Percentiles rank a stretch among this genome's conserved stretches.
Evolutionary conservation across 345 rosid genomes (phyloP).

Genomic region (Eucalyptus globulus): DNA sequence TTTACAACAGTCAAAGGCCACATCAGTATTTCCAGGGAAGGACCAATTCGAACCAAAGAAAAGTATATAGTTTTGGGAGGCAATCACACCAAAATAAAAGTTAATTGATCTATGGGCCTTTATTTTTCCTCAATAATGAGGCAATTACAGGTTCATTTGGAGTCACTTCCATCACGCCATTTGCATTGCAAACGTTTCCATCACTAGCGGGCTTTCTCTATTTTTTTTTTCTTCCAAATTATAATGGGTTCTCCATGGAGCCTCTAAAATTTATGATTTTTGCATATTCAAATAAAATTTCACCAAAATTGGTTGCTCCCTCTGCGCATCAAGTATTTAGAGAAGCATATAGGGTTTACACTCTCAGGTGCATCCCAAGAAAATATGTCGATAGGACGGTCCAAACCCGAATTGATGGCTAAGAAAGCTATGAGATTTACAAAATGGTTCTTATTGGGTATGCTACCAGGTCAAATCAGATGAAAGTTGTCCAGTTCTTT

Average conservation of each 20-base stretch:
- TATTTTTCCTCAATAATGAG: too few species aligned
- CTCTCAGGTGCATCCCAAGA: background rate
- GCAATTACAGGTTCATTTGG: background rate
- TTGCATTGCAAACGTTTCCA: background rate
- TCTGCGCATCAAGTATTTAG: background rate
- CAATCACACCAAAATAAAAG: background rate
- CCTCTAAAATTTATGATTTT: background rate
- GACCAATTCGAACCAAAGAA: background rate
- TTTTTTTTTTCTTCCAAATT: background rate
- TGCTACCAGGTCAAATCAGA: background rate
- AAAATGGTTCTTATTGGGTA: background rate
- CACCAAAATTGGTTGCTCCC: too few species aligned
- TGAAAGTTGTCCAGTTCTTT: background rate
- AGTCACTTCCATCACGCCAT: background rate
- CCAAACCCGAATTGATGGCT: background rate
- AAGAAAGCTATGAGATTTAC: background rate
- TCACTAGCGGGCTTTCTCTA: background rate
- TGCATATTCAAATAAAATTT: too few species aligned
- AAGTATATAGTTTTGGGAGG: background rate
- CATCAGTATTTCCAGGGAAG: background rate
- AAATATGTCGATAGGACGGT: background rate
- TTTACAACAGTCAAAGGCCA: background rate
- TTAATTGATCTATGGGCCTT: background rate
- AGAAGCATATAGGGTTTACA: background rate
- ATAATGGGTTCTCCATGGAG: background rate